Base-by-base conservation (phyloP, 2,329 filamentous ascomycete species). In the Mycosphaerella sp. region DNA sequence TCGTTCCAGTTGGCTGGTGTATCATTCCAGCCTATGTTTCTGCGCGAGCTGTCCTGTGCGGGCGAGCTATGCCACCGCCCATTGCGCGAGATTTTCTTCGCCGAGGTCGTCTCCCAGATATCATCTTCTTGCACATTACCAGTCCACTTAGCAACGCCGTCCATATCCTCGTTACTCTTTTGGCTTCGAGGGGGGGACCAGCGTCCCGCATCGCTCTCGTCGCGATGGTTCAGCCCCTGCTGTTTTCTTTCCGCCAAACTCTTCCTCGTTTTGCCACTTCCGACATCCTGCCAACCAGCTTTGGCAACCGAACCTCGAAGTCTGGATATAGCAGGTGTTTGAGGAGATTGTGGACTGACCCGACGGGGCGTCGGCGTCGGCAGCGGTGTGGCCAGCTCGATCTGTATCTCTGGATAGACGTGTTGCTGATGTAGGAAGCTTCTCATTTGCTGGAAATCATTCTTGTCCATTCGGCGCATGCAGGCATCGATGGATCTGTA, bases 401-500 rank as follows among this genome's bases (percentile, higher is more conserved):
- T 53, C 14, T 52, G 54, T 36, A 56, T 45, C 17, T 56, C 54
- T n/a, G 54, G 54, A 9, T 53, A 42, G 4, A 56, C 43, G 17
- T 46, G 54, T 23, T 51, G 51, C 23, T 53, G 41, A 14, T 50
- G 36, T 23, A 56, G 46, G 21, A 46, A 56, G 4, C 34, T 46
- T 3, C 54, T 50, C 32, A 53, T 46, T n/a, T 43, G 34, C 38
- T 53, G 50, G 17, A 31, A 53, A 23, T 51, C 51, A 12, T 53
- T 31, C 29, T 45, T 40, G 17, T 53, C 54, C 54, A 56, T 53
- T 17, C 23, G 14, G 14, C 50, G 36, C 46, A 53, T 56, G 54
- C 54, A 53, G 11, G 46, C 46, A 29, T 53, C 43, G 6, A 56
- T 49, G n/a, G 54, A 53, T 40, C 32, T 53, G 46, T 56, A 56